Evolutionary conservation across 2,329 filamentous ascomycete species (phyloP), one percentile per base, ranked within the genome.

Genomic region (Nectriaceae sp.): DNA sequence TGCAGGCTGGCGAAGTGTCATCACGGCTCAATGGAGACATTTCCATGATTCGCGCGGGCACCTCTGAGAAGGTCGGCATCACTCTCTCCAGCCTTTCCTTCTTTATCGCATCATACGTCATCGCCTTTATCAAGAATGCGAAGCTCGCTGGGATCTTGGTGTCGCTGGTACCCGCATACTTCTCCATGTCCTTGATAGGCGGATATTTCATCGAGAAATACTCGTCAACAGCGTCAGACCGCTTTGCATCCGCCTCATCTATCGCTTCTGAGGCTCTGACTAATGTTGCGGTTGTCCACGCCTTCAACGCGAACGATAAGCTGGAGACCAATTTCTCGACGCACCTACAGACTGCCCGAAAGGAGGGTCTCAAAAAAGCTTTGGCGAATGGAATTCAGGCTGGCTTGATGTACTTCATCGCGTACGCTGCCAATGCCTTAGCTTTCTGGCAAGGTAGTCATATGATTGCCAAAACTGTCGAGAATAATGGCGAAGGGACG

Each of bases 11-110:
- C 11, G 81, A 87, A 63, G 78, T 87, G 11, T 77, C 81, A 1
- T 79, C 81, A n/a, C 75, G 84, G 11, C 75, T 89, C 31, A 83
- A 83, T 60, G 77, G 76, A 48, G 85, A 89, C 57, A 84, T 88
- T 35, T 78, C 84, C 44, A 78, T 80, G 1, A 81, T 89, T 38
- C 85, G 85, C 56, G 77, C 79, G 0, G 86, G 85, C n/a, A 87
- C 84, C 0, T 84, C 81, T 1, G 86, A 88, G 65, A 89, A 89
- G 64, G 84, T 87, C 16, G 85, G 85, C 42, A 78, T 87, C 26
- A 77, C 80, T 53, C 73, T 89, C 3, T 76, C 78, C 22, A 83
- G 77, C 41, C 62, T 82, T 10, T 81, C 82, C 4, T 89, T 87
- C 65, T 88, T 88, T 62, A 63, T 87, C 45, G 82, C 85, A 0